These are phyloP conservation scores for Tagetes erecta DNA, from an alignment of 129 eudicot genomes.

Conservation along the genomic window DNA sequence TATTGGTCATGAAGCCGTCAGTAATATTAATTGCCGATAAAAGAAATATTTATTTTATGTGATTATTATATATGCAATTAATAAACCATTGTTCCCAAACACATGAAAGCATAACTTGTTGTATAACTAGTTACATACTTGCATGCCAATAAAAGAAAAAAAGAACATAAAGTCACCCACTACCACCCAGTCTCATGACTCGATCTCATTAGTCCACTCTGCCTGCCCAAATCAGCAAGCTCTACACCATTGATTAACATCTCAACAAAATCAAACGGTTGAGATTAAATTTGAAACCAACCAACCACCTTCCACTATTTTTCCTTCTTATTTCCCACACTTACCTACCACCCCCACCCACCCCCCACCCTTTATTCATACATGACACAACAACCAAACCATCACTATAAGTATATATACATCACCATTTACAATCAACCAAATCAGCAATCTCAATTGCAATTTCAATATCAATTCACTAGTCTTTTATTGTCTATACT, in stretches of 20 bases:
- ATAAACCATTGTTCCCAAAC: no score
- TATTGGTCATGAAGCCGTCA: no score
- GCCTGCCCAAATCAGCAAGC: conserved; percentile 6
- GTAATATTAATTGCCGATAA: no score
- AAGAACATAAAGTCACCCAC: no score
- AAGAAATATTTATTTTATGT: no score
- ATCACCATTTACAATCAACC: not conserved
- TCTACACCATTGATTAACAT: not conserved
- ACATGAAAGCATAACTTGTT: no score
- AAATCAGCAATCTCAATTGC: not conserved
- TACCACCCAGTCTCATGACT: no score
- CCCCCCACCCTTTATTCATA: not conserved
- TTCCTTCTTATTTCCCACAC: not conserved
- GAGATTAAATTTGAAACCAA: not conserved
- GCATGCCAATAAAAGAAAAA: no score
- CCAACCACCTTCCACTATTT: not conserved
- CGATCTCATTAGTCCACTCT: not conserved
- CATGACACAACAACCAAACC: not conserved
- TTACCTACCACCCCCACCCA: not conserved
- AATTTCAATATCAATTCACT: not conserved
- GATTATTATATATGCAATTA: no score
- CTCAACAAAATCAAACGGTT: not conserved
- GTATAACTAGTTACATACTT: no score
- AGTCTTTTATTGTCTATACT: not conserved
- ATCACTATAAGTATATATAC: not conserved